Evolutionary conservation across 2,329 filamentous ascomycete genomes (phyloP), one percentile per base, ranked within the genome.

Genomic region (Colletotrichum sojae): DNA sequence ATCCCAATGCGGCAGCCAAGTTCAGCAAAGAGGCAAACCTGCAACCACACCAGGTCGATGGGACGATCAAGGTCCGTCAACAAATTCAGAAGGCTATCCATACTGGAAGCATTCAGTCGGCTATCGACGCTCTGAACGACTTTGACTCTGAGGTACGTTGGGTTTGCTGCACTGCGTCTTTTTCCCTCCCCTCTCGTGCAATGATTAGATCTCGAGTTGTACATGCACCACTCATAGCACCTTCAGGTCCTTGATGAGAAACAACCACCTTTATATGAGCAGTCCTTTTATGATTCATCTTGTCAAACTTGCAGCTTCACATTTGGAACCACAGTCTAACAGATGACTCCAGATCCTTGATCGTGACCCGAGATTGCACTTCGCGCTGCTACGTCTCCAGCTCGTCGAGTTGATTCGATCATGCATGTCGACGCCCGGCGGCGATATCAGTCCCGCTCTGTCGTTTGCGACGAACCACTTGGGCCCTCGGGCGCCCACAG

Each of bases 221-320:
- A 87, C 95, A 99, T 99, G 96, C 96, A 99, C 96, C 96, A 99
- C 96, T 94, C 96, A 94, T 96, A 98, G 89, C 86, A 86, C 88
- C 90, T 90, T 89, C 86, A 86, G 89, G 90, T 51, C 91, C 89
- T 89, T 96, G 96, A 97, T 97, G 95, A 98, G 88, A 90, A 90
- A 91, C 86, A 89, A 89, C 88, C 88, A 90, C 87, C 83, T 83
- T 82, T 79, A 81, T 78, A 82, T 82, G 80, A 83, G 72, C 73
- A 59, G 36, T 20, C 52, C 31, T 15, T 67, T 73, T 46, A 40
- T 59, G 31, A 56, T 54, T 15, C 40, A 49, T 70, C 46, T 49
- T 43, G 56, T 67, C 6, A 45, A 61, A 46, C 9, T 15, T 36
- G 12, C 55, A 31, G 53, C 39, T 16, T 31, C 18, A 2, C 10